phyloP scores from a whole-genome alignment of 495 filamentous ascomycete species.

The Penicillium bovifimosum region DNA sequence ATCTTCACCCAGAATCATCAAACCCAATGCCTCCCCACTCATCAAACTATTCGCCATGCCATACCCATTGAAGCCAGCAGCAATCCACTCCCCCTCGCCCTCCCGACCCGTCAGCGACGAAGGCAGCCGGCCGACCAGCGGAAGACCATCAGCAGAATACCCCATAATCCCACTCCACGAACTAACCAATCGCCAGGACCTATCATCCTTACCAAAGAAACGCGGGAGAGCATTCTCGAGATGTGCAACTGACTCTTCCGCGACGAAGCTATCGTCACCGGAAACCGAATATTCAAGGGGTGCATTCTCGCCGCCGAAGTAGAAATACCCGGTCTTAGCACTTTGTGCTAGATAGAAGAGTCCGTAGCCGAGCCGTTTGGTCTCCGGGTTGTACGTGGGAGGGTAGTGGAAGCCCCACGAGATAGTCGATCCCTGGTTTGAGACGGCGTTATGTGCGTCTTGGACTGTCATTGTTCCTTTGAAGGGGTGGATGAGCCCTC shows the following conservation, averaged over 20 bases:
- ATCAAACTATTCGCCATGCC: slow-evolving; percentile 76
- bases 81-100: slow-evolving; percentile 46
- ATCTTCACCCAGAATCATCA: slow-evolving; percentile 21
- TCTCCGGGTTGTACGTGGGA: slow-evolving; percentile 11
- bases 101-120: slow-evolving; percentile 35
- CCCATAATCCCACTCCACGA: slow-evolving; percentile 86
- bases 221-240: slow-evolving; percentile 19
- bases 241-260: slow-evolving; percentile 21
- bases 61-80: slow-evolving; percentile 67
- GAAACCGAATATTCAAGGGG: slow-evolving; percentile 54
- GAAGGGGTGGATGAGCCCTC: slow-evolving; percentile 70
- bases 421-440: slow-evolving; percentile 20
- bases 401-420: slow-evolving; percentile 36
- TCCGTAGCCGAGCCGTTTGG: slow-evolving; percentile 47
- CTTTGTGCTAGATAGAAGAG: slow-evolving; percentile 78
- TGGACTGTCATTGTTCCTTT: slow-evolving; percentile 70
- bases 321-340: slow-evolving; percentile 37
- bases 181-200: slow-evolving; percentile 31
- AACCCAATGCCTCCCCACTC: slow-evolving; percentile 58
- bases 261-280: slow-evolving; percentile 48
- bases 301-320: slow-evolving; percentile 54
- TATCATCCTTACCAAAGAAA: slow-evolving; percentile 39
- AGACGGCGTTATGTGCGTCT: slow-evolving; percentile 37
- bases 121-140: slow-evolving; percentile 67
- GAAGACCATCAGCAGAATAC: slow-evolving; percentile 59